Evolutionary conservation across 805 yeast genomes (phyloP).

Genomic region (Cyberlindnera xylosilytica): DNA sequence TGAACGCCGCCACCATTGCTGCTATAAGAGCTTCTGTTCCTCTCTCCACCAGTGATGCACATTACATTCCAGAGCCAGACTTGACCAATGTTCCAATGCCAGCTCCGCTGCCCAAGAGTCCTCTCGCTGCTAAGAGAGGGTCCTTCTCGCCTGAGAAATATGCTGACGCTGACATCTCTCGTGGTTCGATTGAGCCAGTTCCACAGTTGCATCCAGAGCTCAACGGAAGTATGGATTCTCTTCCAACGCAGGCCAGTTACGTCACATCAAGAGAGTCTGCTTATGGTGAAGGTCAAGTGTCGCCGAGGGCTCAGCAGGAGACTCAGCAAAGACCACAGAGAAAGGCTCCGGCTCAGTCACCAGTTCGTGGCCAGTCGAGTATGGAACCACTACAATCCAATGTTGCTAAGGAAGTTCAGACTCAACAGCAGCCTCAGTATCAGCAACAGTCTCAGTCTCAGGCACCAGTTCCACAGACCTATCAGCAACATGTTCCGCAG

Average conservation of each 20-base stretch:
- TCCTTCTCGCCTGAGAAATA: constrained; percentile 2
- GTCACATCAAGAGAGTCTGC: constrained; percentile 8
- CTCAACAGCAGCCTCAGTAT: not conserved
- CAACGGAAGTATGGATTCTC: constrained; percentile 5
- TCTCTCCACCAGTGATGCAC: constrained; percentile 12
- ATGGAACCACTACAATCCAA: too few species aligned
- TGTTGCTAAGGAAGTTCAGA: not conserved
- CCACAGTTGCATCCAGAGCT: constrained; percentile 1
- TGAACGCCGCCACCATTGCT: constrained; percentile 10
- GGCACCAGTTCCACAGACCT: not conserved
- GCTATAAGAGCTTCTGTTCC: constrained; percentile 8
- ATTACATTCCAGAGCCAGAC: constrained; percentile 23
- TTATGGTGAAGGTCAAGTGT: not conserved
- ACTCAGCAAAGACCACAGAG: constrained; percentile 10
- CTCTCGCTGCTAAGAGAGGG: constrained; percentile 9
- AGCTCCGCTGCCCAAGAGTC: constrained; percentile 21
- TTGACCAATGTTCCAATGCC: constrained; percentile 17
- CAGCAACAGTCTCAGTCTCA: constrained; percentile 2
- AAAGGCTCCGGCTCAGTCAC: constrained; percentile 13
- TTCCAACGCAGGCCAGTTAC: constrained; percentile 2
- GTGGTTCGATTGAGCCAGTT: constrained; percentile 5
- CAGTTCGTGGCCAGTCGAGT: constrained; percentile 5
- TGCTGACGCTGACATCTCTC: not conserved
- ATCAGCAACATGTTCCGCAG: constrained; percentile 1
- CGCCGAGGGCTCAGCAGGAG: constrained; percentile 2